Evolutionary conservation across 1,139 yeast species (phyloP), one percentile per base, ranked within the genome.

Genomic region (Geotrichum phurueaensis): DNA sequence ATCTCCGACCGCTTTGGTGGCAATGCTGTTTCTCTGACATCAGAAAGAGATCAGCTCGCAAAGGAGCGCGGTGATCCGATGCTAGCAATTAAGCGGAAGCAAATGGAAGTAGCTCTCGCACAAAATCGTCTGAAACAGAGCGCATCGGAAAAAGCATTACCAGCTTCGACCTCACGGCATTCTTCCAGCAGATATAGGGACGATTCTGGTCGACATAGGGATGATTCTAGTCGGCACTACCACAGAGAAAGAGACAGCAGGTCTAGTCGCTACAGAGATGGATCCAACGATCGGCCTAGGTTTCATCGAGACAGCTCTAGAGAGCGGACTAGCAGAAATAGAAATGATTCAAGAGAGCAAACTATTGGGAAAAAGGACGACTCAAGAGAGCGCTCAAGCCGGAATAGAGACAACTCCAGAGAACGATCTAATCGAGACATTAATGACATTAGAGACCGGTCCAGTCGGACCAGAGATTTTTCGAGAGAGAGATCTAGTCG

Each of bases 61-160:
- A 68, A 68, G 61, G 65, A 71, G 1, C 74, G 76, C 33, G 82
- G 82, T 54, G 90, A 85, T 67, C 89, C 89, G 0, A 75, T 85
- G 75, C 69, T 79, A 62, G 78, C 74, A 62, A 80, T 85, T 23
- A 77, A 76, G 65, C 70, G 74, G 63, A 78, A 77, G 61, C 80
- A 78, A 63, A 69, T 75, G 66, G 76, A 72, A 63, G 69, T 64
- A 56, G 56, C 65, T n/a, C 64, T 64, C 51, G 62, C 62, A 25
- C 23, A 62, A 23, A 64, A 63, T 56, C 51, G 48, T 25, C 36
- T 20, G 18, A 33, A 43, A n/a, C 23, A 43, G 10, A 61, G 55
- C 25, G 61, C 64, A 22, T 61, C 29, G n/a, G 62, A 50, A 27
- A 60, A 39, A 29, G 15, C 36, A 22, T 51, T 36, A 27, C 18